phyloP scores from a whole-genome alignment of 1,284 basidiomycete species.

The Inonotus obliquus region DNA sequence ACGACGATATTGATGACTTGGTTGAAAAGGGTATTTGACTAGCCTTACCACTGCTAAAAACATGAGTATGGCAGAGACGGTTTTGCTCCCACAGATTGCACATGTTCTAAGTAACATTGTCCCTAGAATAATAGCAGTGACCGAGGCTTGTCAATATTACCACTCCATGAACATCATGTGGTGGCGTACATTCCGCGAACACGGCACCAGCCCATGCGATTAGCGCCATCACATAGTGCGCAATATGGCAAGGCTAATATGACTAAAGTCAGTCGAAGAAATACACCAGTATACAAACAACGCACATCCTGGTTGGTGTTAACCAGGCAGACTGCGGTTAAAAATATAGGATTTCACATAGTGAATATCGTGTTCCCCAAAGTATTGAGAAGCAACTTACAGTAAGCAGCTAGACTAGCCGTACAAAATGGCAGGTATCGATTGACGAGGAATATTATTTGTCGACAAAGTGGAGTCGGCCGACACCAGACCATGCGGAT shows the following conservation, averaged over 20 bases:
- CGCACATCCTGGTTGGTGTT: not conserved
- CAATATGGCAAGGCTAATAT: not conserved
- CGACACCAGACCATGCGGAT: not conserved
- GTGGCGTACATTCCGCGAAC: conserved; percentile 1
- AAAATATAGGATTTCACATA: not conserved
- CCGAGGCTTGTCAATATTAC: not conserved
- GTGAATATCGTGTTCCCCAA: not conserved
- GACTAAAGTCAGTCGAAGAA: not conserved
- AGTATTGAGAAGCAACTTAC: not conserved
- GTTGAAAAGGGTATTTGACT: not conserved
- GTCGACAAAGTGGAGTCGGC: not conserved
- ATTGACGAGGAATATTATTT: conserved; percentile 6
- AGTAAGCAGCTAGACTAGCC: not conserved
- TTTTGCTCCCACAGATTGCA: not conserved
- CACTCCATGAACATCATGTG: too few species aligned
- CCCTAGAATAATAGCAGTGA: not conserved
- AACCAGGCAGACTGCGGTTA: not conserved
- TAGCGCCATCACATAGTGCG: conserved; percentile 1
- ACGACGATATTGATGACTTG: too few species aligned
- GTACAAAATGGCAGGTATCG: conserved; percentile 9
- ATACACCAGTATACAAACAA: not conserved
- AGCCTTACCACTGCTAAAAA: not conserved
- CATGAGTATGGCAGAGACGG: not conserved
- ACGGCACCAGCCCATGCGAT: conserved; percentile 1
- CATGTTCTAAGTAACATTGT: conserved; percentile 6